Base-by-base conservation (phyloP, 2,329 filamentous ascomycete genomes). In the Pseudogymnoascus sp. region DNA sequence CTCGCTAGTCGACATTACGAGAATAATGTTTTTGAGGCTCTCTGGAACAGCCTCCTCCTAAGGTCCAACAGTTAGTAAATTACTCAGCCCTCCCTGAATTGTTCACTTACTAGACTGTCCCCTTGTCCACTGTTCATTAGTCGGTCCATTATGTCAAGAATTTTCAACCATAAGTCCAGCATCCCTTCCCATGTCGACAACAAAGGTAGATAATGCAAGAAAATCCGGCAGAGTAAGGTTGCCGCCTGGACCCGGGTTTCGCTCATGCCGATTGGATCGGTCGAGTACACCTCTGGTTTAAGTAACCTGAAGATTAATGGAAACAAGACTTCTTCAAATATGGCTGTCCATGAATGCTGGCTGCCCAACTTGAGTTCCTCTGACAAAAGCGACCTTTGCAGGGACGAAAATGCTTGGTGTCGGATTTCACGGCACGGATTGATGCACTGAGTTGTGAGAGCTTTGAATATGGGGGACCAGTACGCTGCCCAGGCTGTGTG, bases 121-220 rank as follows among this genome's bases (percentile, higher is more conserved):
- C 91, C 91, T 75, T 96, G 92, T 0, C 93, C 93, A 71, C 90
- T 95, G 72, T 97, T 96, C 87, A 97, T 96, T 67, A 99, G 82
- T 23, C 95, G 86, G 74, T 99, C 95, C 85, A 99, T 92, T 62
- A 97, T 90, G 69, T 93, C 91, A 68, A 97, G 84, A 63, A 97
- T 96, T 74, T 88, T 88, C 54, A 95, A 78, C 95, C 95, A 99
- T 10, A 97, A 81, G 72, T 95, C 90, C 40, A 96, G 78, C 86
- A 97, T 91, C 18, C 91, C 91, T 21, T 93, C 89, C 84, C 91
- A 93, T 69, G 91, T 87, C 4, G 88, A 89, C 29, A 97, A 81
- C 39, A 93, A 80, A 1, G 93, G 90, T 2, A 97, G 81, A 74
- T 97, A 97, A 74, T 96, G 93, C 65, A 99, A 76, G 77, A 97